Conservation (phyloP, 371 early-diverging fungal species). For the Lichtheimia ramosa region DNA sequence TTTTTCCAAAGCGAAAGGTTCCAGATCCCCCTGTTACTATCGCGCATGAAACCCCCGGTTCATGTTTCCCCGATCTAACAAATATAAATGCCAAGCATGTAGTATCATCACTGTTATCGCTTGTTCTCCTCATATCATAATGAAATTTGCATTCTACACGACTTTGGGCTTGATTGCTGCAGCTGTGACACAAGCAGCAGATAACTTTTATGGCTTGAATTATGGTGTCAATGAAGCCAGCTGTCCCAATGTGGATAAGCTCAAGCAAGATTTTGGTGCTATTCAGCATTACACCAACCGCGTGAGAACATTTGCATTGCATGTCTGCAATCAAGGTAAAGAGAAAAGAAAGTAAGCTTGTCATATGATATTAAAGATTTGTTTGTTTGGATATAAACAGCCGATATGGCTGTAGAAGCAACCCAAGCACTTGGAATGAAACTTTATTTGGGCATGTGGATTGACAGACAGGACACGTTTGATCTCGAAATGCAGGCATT, state of each 20-base stretch:
- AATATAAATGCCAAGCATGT: too few relatives aligned
- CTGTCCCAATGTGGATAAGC: conserved; percentile 52
- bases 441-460: conserved; percentile 64
- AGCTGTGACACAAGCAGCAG: neutral
- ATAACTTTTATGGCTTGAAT: conserved; percentile 52
- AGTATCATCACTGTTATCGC: too few relatives aligned
- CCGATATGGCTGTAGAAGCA: conserved; percentile 52
- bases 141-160: conserved; percentile 1
- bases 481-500: conserved; percentile 49
- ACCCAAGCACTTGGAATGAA: conserved; percentile 57
- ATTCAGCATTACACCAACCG: conserved; percentile 52
- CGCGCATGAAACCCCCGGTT: too few relatives aligned
- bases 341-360: neutral
- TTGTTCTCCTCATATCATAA: neutral
- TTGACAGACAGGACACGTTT: conserved; percentile 52
- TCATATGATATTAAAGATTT: neutral
- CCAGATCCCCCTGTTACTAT: too few relatives aligned
- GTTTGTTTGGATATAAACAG: conserved; percentile 6
- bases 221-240: conserved; percentile 56
- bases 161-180: conserved; percentile 2
- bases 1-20: too few relatives aligned
- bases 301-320: conserved; percentile 55
- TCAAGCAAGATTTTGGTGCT: conserved; percentile 46
- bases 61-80: too few relatives aligned
- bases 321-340: conserved; percentile 59